Evolutionary conservation across 1,284 basidiomycete species (phyloP).

Genomic region (Cutaneotrichosporon sp.): DNA sequence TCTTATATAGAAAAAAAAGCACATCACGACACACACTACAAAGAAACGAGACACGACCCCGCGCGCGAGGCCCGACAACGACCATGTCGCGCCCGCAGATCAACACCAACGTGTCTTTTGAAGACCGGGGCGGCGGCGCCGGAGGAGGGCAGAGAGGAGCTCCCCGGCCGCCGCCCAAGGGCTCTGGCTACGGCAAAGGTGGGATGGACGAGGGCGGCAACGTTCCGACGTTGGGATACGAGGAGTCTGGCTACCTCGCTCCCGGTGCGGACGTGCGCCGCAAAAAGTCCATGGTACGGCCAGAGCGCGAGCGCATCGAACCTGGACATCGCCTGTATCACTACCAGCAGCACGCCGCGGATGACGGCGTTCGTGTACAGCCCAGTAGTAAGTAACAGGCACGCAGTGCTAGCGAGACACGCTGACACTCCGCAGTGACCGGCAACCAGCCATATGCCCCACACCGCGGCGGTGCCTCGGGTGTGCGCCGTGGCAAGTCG

Average conservation of each 20-base stretch:
- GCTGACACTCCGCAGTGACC: slow-evolving; percentile 56
- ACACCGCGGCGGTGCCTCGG: slow-evolving; percentile 43
- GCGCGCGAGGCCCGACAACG: background rate
- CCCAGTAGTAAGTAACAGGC: slow-evolving; percentile 63
- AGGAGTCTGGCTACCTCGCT: slow-evolving; percentile 30
- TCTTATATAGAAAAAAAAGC: background rate
- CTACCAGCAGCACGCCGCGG: slow-evolving; percentile 83
- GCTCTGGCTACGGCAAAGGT: slow-evolving; percentile 16
- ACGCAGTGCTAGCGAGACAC: too few species aligned
- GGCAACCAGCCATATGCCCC: slow-evolving; percentile 66
- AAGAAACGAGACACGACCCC: background rate
- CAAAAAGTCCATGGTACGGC: slow-evolving; percentile 89
- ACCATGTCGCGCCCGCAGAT: slow-evolving; percentile 40
- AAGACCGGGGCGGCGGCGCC: slow-evolving; percentile 26
- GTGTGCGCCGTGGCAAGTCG: slow-evolving; percentile 74
- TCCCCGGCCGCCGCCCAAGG: slow-evolving; percentile 32
- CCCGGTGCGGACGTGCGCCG: slow-evolving; percentile 53
- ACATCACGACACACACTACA: background rate
- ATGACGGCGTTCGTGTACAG: slow-evolving; percentile 68
- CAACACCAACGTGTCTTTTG: slow-evolving; percentile 38
- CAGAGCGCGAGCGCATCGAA: slow-evolving; percentile 95
- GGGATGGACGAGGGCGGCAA: slow-evolving; percentile 3
- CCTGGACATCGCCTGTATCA: slow-evolving; percentile 92
- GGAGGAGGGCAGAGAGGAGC: slow-evolving; percentile 5
- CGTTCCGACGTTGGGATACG: slow-evolving; percentile 27